These are phyloP conservation scores for Alternaria metachromatica DNA, from an alignment of 2,329 filamentous ascomycete genomes.

Conservation along the genomic window DNA sequence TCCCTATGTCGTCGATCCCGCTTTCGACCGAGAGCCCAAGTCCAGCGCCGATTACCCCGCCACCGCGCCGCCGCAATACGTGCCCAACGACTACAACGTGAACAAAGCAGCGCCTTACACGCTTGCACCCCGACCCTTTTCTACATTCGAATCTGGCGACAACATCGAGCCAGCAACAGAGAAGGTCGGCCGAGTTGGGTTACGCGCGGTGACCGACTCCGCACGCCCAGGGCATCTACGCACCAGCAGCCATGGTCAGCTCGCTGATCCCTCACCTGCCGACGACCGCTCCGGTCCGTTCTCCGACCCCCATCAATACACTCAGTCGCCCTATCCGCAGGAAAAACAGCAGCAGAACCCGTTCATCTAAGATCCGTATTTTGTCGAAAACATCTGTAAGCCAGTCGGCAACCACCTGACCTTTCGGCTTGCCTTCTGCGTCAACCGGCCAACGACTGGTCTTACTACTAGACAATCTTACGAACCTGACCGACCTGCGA, in stretches of 20 bases:
- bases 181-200: constrained; percentile 53
- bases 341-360: constrained; percentile 42
- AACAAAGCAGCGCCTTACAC: constrained; percentile 58
- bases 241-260: constrained; percentile 54
- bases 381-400: constrained; percentile 3
- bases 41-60: constrained; percentile 26
- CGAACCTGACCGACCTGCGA: constrained; percentile 40
- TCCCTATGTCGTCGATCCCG: constrained; percentile 43
- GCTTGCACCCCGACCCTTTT: constrained; percentile 52
- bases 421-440: constrained; percentile 54
- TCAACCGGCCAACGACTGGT: constrained; percentile 41
- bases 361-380: constrained; percentile 49
- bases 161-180: constrained; percentile 41
- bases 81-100: constrained; percentile 51
- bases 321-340: constrained; percentile 21
- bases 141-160: constrained; percentile 48
- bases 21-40: constrained; percentile 28
- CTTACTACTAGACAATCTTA: constrained; percentile 20
- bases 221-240: constrained; percentile 53
- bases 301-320: constrained; percentile 24
- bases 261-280: constrained; percentile 52
- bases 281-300: constrained; percentile 47
- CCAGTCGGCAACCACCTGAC: constrained; percentile 49
- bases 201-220: constrained; percentile 51
- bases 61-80: constrained; percentile 51